These are phyloP conservation scores for Diaporthe batatas DNA, from an alignment of 2,329 filamentous ascomycete genomes.

Conservation along the genomic window DNA sequence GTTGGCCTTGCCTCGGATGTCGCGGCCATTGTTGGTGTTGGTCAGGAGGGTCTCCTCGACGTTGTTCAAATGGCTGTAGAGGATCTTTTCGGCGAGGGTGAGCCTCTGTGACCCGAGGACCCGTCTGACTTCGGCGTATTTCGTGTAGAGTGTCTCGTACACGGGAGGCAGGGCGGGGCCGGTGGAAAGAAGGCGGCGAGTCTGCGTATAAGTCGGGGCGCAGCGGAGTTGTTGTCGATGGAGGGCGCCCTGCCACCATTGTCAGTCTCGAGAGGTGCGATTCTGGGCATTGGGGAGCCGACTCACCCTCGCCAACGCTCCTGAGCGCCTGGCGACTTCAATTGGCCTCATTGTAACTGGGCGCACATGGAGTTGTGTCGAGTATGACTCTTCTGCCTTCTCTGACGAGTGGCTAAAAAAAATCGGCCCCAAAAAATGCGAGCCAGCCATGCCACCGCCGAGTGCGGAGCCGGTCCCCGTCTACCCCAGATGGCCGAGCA, in stretches of 20 bases:
- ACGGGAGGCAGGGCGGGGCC: constrained; percentile 70
- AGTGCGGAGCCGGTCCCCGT: constrained; percentile 39
- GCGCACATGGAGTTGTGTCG: constrained; percentile 27
- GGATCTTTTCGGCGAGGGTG: constrained; percentile 96
- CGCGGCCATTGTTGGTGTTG: constrained; percentile 84
- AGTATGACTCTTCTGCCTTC: constrained; percentile 33
- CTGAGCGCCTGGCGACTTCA: constrained; percentile 63
- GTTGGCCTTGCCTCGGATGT: constrained; percentile 89
- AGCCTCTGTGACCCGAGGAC: constrained; percentile 78
- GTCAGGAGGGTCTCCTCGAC: constrained; percentile 88
- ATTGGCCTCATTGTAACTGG: constrained; percentile 61
- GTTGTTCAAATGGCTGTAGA: constrained; percentile 94
- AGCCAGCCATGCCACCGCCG: constrained; percentile 36
- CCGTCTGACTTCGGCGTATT: constrained; percentile 79
- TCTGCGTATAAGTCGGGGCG: constrained; percentile 45
- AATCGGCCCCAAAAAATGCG: constrained; percentile 31
- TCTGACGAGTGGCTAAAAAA: constrained; percentile 20
- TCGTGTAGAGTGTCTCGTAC: constrained; percentile 84
- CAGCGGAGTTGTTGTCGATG: constrained; percentile 51
- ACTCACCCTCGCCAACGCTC: constrained; percentile 61
- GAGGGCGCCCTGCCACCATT: constrained; percentile 51
- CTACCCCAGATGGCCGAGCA: constrained; percentile 22
- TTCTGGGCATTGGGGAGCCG: neutral
- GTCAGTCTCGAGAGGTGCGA: constrained; percentile 21
- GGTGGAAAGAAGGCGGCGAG: constrained; percentile 53